Evolutionary conservation across 208 protist species (phyloP).

Genomic region (Leishmania braziliensis): DNA sequence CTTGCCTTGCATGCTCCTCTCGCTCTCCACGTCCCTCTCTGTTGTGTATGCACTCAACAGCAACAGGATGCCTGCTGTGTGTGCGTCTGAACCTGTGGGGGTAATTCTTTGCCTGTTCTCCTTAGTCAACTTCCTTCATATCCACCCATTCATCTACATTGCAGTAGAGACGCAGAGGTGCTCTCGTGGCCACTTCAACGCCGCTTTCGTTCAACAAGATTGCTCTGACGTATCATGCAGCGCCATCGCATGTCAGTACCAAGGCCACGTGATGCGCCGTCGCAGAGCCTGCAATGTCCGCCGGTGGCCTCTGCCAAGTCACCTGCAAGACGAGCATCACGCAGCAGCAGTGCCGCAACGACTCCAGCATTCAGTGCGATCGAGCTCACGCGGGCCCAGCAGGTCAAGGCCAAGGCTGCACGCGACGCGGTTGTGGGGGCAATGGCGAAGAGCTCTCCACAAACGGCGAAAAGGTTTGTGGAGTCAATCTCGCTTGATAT

Average conservation of each 20-base stretch:
- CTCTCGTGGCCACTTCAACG: neutral
- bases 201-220: neutral
- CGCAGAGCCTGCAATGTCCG: neutral
- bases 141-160: neutral
- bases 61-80: neutral
- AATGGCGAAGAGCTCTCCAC: conserved; percentile 7
- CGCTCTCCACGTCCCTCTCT: neutral
- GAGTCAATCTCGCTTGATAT: conserved; percentile 79
- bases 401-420: conserved; percentile 29
- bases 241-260: neutral
- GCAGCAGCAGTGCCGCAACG: neutral
- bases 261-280: neutral
- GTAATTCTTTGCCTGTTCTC: neutral
- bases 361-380: neutral
- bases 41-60: neutral
- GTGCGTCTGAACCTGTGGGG: neutral
- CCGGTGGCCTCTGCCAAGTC: neutral
- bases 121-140: neutral
- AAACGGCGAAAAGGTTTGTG: conserved; percentile 41
- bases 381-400: conserved; percentile 21
- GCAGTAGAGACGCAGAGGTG: neutral
- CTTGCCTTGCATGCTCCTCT: neutral
- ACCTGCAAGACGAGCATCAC: neutral
- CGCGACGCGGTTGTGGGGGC: conserved; percentile 15
- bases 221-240: neutral